These are phyloP conservation scores for Scortechinia acanthostroma DNA, from an alignment of 2,329 filamentous ascomycete genomes.

Conservation along the genomic window DNA sequence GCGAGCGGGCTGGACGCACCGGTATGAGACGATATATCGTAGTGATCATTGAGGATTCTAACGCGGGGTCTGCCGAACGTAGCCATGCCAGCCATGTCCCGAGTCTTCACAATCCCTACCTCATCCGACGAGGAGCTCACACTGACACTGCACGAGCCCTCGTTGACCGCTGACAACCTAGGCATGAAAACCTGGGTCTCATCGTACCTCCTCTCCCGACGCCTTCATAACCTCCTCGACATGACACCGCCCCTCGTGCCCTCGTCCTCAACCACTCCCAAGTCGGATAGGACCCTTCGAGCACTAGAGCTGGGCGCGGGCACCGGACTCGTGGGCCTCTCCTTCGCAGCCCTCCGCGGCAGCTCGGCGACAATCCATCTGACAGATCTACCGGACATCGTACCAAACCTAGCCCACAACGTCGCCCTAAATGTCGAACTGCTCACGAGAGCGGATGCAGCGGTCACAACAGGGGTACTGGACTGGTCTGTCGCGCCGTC, in stretches of 20 bases:
- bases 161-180: conserved; percentile 56
- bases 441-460: conserved; percentile 29
- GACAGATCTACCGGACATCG: conserved; percentile 56
- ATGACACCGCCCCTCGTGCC: not conserved
- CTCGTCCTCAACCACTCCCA: not conserved
- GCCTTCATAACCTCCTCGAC: conserved; percentile 24
- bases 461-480: conserved; percentile 39
- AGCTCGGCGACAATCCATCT: conserved; percentile 37
- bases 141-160: conserved; percentile 54
- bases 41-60: not conserved
- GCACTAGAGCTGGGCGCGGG: conserved; percentile 55
- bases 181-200: conserved; percentile 68
- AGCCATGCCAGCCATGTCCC: conserved; percentile 52
- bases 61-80: not conserved
- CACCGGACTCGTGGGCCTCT: conserved; percentile 60
- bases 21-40: not conserved
- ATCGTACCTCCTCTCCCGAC: conserved; percentile 54
- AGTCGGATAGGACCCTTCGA: not conserved
- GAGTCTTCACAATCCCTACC: conserved; percentile 45
- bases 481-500: conserved; percentile 37
- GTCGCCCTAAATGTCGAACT: conserved; percentile 34
- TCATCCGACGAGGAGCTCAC: conserved; percentile 23
- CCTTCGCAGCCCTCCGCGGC: conserved; percentile 43
- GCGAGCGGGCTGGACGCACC: conserved; percentile 54
- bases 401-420: conserved; percentile 52